Conservation (phyloP, 1,284 basidiomycete genomes). For the Hemileia vastatrix region DNA sequence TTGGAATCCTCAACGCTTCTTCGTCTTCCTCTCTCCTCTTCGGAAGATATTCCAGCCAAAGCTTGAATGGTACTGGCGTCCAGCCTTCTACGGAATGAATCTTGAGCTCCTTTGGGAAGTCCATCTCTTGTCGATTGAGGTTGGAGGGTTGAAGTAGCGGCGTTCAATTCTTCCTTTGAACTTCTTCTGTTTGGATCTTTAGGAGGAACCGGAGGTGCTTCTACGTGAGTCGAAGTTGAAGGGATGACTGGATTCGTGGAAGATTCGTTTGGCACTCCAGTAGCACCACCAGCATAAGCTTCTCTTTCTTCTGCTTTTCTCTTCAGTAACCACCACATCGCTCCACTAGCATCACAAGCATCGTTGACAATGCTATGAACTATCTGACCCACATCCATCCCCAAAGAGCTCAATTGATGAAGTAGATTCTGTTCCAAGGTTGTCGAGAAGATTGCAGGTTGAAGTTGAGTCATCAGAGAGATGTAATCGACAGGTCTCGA, state of each 20-base stretch:
- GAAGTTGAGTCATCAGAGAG: slow-evolving; percentile 57
- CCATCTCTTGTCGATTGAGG: neutral
- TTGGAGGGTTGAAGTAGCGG: neutral
- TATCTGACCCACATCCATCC: slow-evolving; percentile 87
- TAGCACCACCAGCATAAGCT: slow-evolving; percentile 41
- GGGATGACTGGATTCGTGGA: too few species aligned
- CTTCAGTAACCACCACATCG: slow-evolving; percentile 92
- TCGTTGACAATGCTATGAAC: slow-evolving; percentile 80
- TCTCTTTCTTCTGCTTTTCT: slow-evolving; percentile 54
- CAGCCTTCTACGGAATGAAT: slow-evolving; percentile 7
- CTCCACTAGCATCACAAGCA: slow-evolving; percentile 83
- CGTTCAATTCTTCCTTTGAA: slow-evolving; percentile 7
- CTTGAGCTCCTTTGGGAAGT: slow-evolving; percentile 1
- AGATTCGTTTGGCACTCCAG: slow-evolving; percentile 26
- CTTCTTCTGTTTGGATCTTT: slow-evolving; percentile 34
- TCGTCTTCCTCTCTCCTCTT: neutral
- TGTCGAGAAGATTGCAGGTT: slow-evolving; percentile 74
- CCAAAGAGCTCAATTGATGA: slow-evolving; percentile 62
- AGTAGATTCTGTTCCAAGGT: slow-evolving; percentile 71
- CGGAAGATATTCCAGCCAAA: neutral
- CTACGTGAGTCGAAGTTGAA: neutral
- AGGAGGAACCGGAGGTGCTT: slow-evolving; percentile 25
- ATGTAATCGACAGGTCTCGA: slow-evolving; percentile 54
- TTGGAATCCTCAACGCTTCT: neutral
- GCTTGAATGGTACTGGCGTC: neutral